phyloP scores from a whole-genome alignment of 2,329 filamentous ascomycete genomes.

The Dothistroma septosporum region DNA sequence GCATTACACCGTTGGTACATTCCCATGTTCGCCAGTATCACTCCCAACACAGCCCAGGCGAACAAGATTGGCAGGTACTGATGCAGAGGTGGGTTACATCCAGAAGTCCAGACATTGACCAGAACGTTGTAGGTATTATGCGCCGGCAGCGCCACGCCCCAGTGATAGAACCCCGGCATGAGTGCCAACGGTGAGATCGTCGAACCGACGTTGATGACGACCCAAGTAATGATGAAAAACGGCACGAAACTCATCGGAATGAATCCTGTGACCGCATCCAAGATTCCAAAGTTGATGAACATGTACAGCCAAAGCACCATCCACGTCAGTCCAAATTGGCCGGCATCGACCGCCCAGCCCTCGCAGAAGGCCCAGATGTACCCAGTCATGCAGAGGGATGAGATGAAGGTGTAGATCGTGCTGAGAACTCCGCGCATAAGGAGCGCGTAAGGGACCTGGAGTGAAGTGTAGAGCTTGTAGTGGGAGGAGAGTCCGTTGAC shows the following conservation, averaged over 20 bases:
- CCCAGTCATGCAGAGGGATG: constrained; percentile 40
- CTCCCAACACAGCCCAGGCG: constrained; percentile 35
- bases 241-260: constrained; percentile 41
- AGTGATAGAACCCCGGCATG: constrained; percentile 41
- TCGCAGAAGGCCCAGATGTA: constrained; percentile 45
- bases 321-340: constrained; percentile 45
- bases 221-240: constrained; percentile 45
- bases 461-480: constrained; percentile 37
- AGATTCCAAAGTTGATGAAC: constrained; percentile 43
- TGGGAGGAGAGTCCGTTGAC: constrained; percentile 43
- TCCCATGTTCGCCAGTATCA: constrained; percentile 19
- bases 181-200: constrained; percentile 45
- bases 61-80: constrained; percentile 33
- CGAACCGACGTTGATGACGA: constrained; percentile 43
- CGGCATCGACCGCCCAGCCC: constrained; percentile 39
- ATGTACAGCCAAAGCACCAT: constrained; percentile 44
- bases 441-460: constrained; percentile 23
- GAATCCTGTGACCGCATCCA: constrained; percentile 45
- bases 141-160: constrained; percentile 40
- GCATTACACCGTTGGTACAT: constrained; percentile 24
- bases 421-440: constrained; percentile 37
- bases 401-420: constrained; percentile 38
- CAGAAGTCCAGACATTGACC: constrained; percentile 44
- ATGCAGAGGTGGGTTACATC: constrained; percentile 39
- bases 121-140: constrained; percentile 42